These are phyloP conservation scores for Venustampulla echinocandica DNA, from an alignment of 495 filamentous ascomycete genomes.

Conservation along the genomic window DNA sequence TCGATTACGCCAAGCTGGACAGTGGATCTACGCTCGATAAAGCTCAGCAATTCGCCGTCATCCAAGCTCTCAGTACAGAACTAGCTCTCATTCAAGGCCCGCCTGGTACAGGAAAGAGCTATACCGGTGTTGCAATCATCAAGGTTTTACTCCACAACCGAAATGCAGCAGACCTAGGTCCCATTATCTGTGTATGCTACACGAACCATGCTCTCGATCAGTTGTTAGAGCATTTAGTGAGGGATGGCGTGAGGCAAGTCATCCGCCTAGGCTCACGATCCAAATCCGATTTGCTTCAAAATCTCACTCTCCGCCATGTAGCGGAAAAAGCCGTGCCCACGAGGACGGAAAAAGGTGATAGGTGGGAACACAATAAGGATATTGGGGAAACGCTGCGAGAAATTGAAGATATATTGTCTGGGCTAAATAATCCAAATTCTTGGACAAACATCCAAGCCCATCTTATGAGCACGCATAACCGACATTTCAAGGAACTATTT, in stretches of 20 bases:
- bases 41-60: slow-evolving; percentile 48
- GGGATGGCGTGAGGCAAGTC: slow-evolving; percentile 47
- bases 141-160: slow-evolving; percentile 56
- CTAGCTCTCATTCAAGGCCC: slow-evolving; percentile 71
- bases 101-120: slow-evolving; percentile 70
- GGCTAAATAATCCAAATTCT: slow-evolving; percentile 17
- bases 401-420: slow-evolving; percentile 19
- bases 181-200: slow-evolving; percentile 58
- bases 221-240: slow-evolving; percentile 53
- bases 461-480: slow-evolving; percentile 17
- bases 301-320: slow-evolving; percentile 39
- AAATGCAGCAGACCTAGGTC: slow-evolving; percentile 40
- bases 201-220: slow-evolving; percentile 74
- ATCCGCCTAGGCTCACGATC: slow-evolving; percentile 62
- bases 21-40: slow-evolving; percentile 44
- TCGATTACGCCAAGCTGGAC: slow-evolving; percentile 34
- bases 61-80: slow-evolving; percentile 44
- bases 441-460: slow-evolving; percentile 21
- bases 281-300: slow-evolving; percentile 47
- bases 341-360: slow-evolving; percentile 31
- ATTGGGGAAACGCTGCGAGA: slow-evolving; percentile 23
- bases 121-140: slow-evolving; percentile 36
- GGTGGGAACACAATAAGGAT: slow-evolving; percentile 23
- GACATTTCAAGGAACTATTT: slow-evolving; percentile 21
- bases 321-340: slow-evolving; percentile 27